Base-by-base conservation (phyloP, 495 filamentous ascomycete genomes). In the Hypoxylon cercidicola region DNA sequence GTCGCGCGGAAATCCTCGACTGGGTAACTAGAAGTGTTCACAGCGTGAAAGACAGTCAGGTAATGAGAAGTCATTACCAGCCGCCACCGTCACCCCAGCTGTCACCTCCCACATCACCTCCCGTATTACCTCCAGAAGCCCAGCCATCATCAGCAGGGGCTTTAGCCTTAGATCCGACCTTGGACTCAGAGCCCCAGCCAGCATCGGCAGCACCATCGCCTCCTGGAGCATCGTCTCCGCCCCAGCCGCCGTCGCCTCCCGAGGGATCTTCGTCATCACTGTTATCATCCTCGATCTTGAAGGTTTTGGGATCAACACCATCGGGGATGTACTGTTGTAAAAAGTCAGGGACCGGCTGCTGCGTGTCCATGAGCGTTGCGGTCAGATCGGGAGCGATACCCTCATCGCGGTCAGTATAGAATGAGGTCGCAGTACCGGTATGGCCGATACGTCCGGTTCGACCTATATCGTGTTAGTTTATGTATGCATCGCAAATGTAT, bases 391-490 rank as follows among this genome's bases (percentile, higher is more conserved):
- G 71, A 0, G 85, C 93, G 21, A 98, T 74, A 7, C 88, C 84
- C 46, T 84, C 80, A 60, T 98, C 90, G 0, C 80, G 74, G 0
- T 84, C 81, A 2, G 87, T 83, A 80, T 90, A 97, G 77, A 99
- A 97, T 0, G 93, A 94, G 0, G 91, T 93, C 0, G 95, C 93
- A 12, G 93, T 76, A 15, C 95, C 95, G 45, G 84, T 82, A 48
- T 97, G 90, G 5, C 95, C 95, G 72, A 97, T 97, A 50, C 95
- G 91, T 45, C 90, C 95, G 63, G 95, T 99, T 56, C 95, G 93
- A 47, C 95, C 89, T 93, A 53, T 40, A 47, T n/a, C n/a, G 11
- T 44, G 60, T 73, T 55, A 76, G 66, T 56, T 23, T n/a, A 20
- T 10, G 25, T 11, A n/a, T n/a, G n/a, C 35, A 13, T 43, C 8